Base-by-base conservation (phyloP, 75 land plant species). In the Pseudotsuga menziesii region DNA sequence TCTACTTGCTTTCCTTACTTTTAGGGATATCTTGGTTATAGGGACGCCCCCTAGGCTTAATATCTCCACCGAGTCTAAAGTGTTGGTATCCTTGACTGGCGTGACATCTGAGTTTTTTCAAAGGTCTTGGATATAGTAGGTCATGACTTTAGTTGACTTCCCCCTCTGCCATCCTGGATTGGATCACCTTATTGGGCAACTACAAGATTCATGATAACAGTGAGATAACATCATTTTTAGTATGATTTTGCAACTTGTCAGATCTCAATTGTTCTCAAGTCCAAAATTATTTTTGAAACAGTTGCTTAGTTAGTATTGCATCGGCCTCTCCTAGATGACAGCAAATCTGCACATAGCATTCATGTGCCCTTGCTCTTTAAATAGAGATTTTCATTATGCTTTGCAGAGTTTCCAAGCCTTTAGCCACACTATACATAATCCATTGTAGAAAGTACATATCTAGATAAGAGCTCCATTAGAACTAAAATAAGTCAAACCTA, bases 361-460 rank as follows among this genome's bases (percentile, higher is more conserved):
- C 72, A 69, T 13, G 8, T 44, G 23, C 25, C 20, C 54, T 69
- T 39, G 72, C 72, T 69, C 72, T 69, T 41, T 36, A 41, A 41
- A 4, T 41, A 69, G 72, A 41, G 41, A 8, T 69, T 69, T n/a
- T 22, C 72, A 48, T 69, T 69, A 20, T 41, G 54, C 48, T 69
- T 41, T n/a, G 54, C 13, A 41, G n/a, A 39, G 20, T 67, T 36
- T 36, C n/a, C 72, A 67, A 16, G 19, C 72, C 52, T 44, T 69
- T 41, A 44, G 72, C n/a, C 25, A 41, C 20, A n/a, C 44, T 2
- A 3, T 54, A 69, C 1, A 44, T 22, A 41, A 69, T 69, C 54
- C 72, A n/a, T 41, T 41, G 72, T n/a, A 41, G 48, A 25, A 41
- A 69, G 23, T 69, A 44, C 72, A 69, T 69, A 52, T 39, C 72